Percentiles rank a stretch among this genome's conserved stretches.
These are phyloP conservation scores for Bipolaris victoriae DNA, from an alignment of 2,329 filamentous ascomycete species.

Conservation along the genomic window DNA sequence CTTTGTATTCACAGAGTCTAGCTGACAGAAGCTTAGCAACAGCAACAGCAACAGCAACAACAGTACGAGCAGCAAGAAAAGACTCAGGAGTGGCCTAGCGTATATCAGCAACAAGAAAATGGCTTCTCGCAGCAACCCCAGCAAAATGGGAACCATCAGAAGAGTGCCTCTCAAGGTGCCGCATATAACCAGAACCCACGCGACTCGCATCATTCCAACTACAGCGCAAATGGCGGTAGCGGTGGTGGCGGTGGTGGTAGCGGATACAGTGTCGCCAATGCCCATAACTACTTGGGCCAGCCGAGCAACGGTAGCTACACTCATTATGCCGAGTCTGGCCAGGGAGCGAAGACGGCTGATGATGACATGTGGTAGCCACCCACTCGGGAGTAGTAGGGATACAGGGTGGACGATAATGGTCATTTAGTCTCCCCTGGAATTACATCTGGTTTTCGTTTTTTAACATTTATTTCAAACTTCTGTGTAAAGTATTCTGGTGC, in stretches of 20 bases:
- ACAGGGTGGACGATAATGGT: neutral
- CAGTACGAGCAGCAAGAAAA: conserved; percentile 32
- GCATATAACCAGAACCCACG: conserved; percentile 33
- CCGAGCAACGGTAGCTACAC: conserved; percentile 33
- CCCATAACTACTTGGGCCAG: conserved; percentile 46
- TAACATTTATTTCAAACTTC: neutral
- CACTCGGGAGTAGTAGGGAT: neutral
- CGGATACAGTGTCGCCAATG: conserved; percentile 48
- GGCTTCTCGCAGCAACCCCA: conserved; percentile 10
- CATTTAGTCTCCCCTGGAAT: conserved; percentile 4
- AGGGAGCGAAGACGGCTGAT: conserved; percentile 34
- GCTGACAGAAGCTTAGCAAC: neutral
- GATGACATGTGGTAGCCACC: conserved; percentile 50
- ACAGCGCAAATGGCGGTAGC: conserved; percentile 30
- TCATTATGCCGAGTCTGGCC: conserved; percentile 39
- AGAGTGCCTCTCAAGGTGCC: conserved; percentile 15
- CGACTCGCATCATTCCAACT: conserved; percentile 43
- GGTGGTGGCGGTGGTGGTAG: conserved; percentile 23
- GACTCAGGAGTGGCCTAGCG: conserved; percentile 31
- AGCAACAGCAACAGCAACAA: conserved; percentile 29
- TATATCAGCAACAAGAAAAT: conserved; percentile 25
- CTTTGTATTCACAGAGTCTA: too few species aligned
- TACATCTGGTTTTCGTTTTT: neutral
- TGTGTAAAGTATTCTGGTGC: conserved; percentile 2
- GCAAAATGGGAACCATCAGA: conserved; percentile 23